Evolutionary conservation across 1,284 basidiomycete species (phyloP), one percentile per base, ranked within the genome.

Genomic region (Chondrostereum purpureum): DNA sequence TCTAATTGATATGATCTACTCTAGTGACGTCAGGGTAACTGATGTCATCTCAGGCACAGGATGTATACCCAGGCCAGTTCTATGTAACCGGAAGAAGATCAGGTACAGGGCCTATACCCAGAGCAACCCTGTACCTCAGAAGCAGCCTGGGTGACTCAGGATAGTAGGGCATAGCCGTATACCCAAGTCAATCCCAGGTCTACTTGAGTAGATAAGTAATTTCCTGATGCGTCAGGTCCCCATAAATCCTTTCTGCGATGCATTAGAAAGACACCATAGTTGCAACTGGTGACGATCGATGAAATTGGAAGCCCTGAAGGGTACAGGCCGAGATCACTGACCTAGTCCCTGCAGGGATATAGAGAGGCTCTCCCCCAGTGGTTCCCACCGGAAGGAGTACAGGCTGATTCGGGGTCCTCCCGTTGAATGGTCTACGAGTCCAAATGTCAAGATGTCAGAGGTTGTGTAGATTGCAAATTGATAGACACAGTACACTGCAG

Each of bases 151-250:
- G n/a, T n/a, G n/a, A n/a, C n/a, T n/a, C n/a, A n/a, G n/a, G n/a
- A n/a, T n/a, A n/a, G n/a, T n/a, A n/a, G n/a, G n/a, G n/a, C n/a
- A n/a, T n/a, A n/a, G n/a, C n/a, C n/a, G n/a, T n/a, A n/a, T n/a
- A n/a, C n/a, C n/a, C n/a, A n/a, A n/a, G n/a, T n/a, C n/a, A n/a
- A n/a, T n/a, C n/a, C n/a, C n/a, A n/a, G n/a, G n/a, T n/a, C n/a
- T n/a, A n/a, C n/a, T n/a, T n/a, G n/a, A n/a, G n/a, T n/a, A n/a
- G n/a, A n/a, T n/a, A n/a, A n/a, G n/a, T n/a, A n/a, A n/a, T n/a
- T n/a, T n/a, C n/a, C n/a, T n/a, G n/a, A n/a, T n/a, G n/a, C 76
- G 45, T 77, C 75, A 0, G 72, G 68, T 1, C 77, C 76, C 77
- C 77, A 79, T 0, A 77, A 58, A 47, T 77, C 73, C 14, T 57